Percentiles rank a stretch among this genome's conserved stretches.
These are phyloP conservation scores for Candida oleophila DNA, from an alignment of 805 yeast genomes.

Conservation along the genomic window DNA sequence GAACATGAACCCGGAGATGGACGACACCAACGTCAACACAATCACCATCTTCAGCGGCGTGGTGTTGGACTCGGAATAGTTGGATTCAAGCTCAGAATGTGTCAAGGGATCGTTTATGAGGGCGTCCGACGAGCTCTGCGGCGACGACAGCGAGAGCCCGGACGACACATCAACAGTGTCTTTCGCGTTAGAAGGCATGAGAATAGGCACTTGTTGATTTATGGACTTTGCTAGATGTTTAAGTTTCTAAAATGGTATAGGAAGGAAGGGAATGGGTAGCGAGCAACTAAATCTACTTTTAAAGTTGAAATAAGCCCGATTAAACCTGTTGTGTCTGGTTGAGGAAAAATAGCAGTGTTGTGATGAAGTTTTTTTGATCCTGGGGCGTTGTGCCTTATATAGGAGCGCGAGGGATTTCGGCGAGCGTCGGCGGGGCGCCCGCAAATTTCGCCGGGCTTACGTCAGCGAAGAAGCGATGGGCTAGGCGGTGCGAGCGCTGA, in stretches of 20 bases:
- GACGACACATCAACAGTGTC: conserved; percentile 2
- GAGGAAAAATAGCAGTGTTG: no score
- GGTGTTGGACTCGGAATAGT: conserved; percentile 15
- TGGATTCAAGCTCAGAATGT: not conserved
- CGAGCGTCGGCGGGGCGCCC: not conserved
- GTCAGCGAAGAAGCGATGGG: no score
- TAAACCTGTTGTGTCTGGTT: no score
- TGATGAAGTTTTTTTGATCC: no score
- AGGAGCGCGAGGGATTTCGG: not conserved
- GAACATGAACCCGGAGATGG: conserved; percentile 93
- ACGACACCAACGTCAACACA: conserved; percentile 68
- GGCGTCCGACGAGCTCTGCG: conserved; percentile 1
- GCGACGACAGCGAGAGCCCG: conserved; percentile 1
- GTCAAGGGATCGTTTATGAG: not conserved
- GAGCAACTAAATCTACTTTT: no score
- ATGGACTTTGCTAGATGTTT: not conserved
- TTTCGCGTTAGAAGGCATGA: not conserved
- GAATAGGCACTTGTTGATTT: no score
- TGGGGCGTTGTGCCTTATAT: not conserved
- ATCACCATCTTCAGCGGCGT: conserved; percentile 65
- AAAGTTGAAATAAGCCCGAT: no score
- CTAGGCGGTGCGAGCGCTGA: no score
- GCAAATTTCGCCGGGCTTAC: not conserved
- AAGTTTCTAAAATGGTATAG: not conserved
- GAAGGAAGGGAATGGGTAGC: not conserved